Base-by-base conservation (phyloP, 352 stramenopile genomes). In the Globisporangium abappressorium region DNA sequence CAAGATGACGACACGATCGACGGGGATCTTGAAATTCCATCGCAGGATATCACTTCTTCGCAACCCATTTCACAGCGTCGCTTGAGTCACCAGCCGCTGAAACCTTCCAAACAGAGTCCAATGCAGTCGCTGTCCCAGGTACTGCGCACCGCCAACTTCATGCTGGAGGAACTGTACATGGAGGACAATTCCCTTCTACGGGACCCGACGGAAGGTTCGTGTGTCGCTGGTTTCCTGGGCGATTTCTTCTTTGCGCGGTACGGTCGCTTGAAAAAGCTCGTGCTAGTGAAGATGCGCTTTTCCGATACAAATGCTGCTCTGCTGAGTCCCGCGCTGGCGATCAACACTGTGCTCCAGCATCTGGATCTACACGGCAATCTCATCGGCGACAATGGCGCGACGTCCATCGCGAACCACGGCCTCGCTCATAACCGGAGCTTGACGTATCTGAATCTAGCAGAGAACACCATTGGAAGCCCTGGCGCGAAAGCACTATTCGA, bases 161-260 rank as follows among this genome's bases (percentile, higher is more conserved):
- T 88, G 12, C 73, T 93, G 1, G 79, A 90, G 43, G 74, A 90
- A 62, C 67, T 93, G 26, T 77, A 81, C n/a, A 60, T 93, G 9
- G 81, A 91, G 38, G 71, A 73, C 9, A 91, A 89, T 53, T 53
- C 74, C 12, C 57, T 90, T 36, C 55, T 85, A 1, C 6, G 43
- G 7, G 61, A 54, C 8, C 57, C 68, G 8, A 58, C 61, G 28
- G 78, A 89, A 36, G 81, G 76, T 0, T 30, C 64, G 0, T 63
- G 71, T 11, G 33, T 93, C 3, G 82, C 81, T 8, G 62, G 28
- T 0, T 75, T 84, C n/a, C 47, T 93, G 0, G 80, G 82, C 20
- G 84, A 93, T 65, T 93, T 83, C 65, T 93, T 93, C 70, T 89
- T 90, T 64, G 84, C 79, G n/a, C 73, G 81, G 2, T 93, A 93